phyloP scores from a whole-genome alignment of 352 stramenopile genomes.

The Phytopythium sindhum region DNA sequence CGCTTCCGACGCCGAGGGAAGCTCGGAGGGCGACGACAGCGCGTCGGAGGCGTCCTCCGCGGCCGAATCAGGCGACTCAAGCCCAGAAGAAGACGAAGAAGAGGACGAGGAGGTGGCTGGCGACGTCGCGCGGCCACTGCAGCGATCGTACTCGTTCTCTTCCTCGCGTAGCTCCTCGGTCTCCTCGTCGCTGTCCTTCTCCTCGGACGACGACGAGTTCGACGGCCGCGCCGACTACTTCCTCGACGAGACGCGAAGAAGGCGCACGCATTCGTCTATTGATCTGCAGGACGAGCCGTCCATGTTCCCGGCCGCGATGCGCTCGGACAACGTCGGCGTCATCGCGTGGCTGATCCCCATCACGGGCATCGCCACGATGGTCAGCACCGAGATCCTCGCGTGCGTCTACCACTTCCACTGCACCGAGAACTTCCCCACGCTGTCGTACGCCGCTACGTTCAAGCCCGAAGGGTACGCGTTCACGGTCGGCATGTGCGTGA shows the following conservation, averaged over 20 bases:
- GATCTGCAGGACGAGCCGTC: constrained; percentile 1
- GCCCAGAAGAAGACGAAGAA: constrained; percentile 1
- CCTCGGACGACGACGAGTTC: constrained; percentile 7
- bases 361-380: constrained; percentile 70
- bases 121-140: constrained; percentile 3
- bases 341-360: constrained; percentile 71
- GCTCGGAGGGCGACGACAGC: neutral
- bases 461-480: constrained; percentile 66
- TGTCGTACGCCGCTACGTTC: constrained; percentile 84
- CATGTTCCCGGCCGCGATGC: constrained; percentile 13
- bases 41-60: neutral
- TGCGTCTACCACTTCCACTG: constrained; percentile 77
- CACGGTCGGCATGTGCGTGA: constrained; percentile 74
- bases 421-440: constrained; percentile 65
- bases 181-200: constrained; percentile 4
- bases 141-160: neutral
- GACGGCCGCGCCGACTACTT: constrained; percentile 7
- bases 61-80: constrained; percentile 6
- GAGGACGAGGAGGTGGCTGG: constrained; percentile 5
- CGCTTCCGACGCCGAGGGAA: neutral
- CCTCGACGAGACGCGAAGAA: neutral
- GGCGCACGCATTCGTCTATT: neutral
- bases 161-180: constrained; percentile 11
- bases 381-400: constrained; percentile 61
- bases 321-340: constrained; percentile 57